phyloP scores from a whole-genome alignment of 176 grass and related monocot genomes.

The Themeda triandra region DNA sequence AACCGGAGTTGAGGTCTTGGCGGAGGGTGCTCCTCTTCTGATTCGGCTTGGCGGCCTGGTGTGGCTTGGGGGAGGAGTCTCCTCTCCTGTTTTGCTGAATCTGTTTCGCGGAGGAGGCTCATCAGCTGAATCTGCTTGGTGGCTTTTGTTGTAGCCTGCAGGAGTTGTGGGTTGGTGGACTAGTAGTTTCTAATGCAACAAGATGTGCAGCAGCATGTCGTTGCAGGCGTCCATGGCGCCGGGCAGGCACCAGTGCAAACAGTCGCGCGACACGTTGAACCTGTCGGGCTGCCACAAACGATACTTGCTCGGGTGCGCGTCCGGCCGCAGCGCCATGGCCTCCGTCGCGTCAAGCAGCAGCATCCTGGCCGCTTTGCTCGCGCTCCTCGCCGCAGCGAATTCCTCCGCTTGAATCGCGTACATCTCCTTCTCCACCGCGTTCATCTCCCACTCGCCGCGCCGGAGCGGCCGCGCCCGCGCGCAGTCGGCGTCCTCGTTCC shows the following conservation, averaged over 20 bases:
- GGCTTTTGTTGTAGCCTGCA: no score
- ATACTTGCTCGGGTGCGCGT: slow-evolving; percentile 56
- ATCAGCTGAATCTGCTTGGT: no score
- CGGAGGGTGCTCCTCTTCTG: no score
- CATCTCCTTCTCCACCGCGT: slow-evolving; percentile 40
- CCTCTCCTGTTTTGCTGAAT: no score
- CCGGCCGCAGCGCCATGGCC: slow-evolving; percentile 37
- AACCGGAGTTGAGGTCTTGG: no score
- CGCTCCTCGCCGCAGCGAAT: slow-evolving; percentile 3
- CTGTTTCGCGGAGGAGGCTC: no score
- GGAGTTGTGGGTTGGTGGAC: no score
- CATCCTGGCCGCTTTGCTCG: background rate
- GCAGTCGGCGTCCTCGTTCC: slow-evolving; percentile 47
- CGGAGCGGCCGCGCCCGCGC: slow-evolving; percentile 25
- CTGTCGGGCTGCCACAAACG: slow-evolving; percentile 21
- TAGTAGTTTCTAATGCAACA: slow-evolving; percentile 12
- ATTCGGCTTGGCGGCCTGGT: no score
- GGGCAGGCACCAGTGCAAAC: slow-evolving; percentile 65
- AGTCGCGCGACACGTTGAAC: slow-evolving; percentile 35
- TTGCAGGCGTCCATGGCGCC: slow-evolving; percentile 61
- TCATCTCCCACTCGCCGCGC: slow-evolving; percentile 39
- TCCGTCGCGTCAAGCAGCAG: slow-evolving; percentile 38
- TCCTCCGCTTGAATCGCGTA: slow-evolving; percentile 45
- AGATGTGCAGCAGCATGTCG: slow-evolving; percentile 49
- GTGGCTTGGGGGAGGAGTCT: no score